phyloP scores from a whole-genome alignment of 306 rosid species.

The Casuarina cunninghamiana region DNA sequence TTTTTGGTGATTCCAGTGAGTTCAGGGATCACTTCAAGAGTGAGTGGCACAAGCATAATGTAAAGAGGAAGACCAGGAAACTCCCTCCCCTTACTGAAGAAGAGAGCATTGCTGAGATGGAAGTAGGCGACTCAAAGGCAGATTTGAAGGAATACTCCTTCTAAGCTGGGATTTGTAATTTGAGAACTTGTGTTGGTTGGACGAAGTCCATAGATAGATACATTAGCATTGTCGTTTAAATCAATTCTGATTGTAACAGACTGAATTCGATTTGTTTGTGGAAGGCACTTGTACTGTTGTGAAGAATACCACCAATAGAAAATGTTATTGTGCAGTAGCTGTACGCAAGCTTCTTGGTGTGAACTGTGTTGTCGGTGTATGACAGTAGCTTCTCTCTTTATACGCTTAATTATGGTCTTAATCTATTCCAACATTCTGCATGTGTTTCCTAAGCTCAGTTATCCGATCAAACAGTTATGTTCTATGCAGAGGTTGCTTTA shows the following conservation, averaged over 20 bases:
- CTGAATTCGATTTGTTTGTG: not conserved
- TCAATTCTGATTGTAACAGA: not conserved
- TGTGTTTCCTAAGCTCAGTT: not conserved
- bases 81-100: constrained; percentile 81
- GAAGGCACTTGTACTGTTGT: not conserved
- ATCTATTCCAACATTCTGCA: not conserved
- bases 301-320: not conserved
- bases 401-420: not conserved
- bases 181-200: constrained; percentile 9
- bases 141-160: constrained; percentile 90
- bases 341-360: not conserved
- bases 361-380: not conserved
- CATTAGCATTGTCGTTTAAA: not conserved
- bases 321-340: not conserved
- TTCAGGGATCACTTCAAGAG: constrained; percentile 89
- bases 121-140: constrained; percentile 54
- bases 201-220: not conserved
- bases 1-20: constrained; percentile 56
- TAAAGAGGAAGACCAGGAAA: constrained; percentile 77
- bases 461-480: not conserved
- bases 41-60: constrained; percentile 93
- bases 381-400: not conserved
- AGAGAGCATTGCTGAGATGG: constrained; percentile 70
- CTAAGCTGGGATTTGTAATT: constrained; percentile 24
- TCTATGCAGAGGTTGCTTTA: not conserved